A percentile compares a stretch with the other conserved stretches of the same genome.
phyloP scores from a whole-genome alignment of 2,329 filamentous ascomycete genomes.

The Beauveria pseudobassiana region DNA sequence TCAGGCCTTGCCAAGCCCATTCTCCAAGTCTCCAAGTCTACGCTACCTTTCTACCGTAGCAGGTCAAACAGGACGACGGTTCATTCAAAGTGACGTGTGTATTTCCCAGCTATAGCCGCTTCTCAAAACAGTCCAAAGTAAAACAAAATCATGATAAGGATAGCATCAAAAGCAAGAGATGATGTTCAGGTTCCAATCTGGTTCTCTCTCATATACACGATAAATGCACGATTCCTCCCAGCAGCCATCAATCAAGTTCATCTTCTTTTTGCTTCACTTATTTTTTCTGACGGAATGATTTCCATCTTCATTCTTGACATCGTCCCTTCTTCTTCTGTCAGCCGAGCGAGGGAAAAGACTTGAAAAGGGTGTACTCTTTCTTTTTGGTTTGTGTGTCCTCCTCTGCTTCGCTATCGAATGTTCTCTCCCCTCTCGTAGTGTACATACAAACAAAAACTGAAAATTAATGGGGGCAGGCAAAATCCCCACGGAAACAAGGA shows the following conservation, averaged over 20 bases:
- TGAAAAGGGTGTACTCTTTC: background rate
- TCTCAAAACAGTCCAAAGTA: no score
- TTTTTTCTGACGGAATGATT: no score
- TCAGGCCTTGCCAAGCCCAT: no score
- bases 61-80: no score
- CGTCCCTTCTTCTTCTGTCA: no score
- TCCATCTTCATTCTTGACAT: no score
- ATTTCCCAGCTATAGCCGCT: no score
- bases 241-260: background rate
- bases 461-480: slow-evolving; percentile 1
- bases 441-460: slow-evolving; percentile 11
- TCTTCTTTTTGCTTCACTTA: background rate
- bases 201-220: background rate
- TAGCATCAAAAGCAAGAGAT: background rate
- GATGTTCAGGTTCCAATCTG: background rate
- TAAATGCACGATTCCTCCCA: background rate
- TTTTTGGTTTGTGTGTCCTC: slow-evolving; percentile 2
- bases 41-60: no score
- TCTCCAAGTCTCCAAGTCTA: no score
- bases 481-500: background rate
- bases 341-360: no score
- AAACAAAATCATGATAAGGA: no score
- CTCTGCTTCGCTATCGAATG: slow-evolving; percentile 1
- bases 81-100: no score
- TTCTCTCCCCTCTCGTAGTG: slow-evolving; percentile 1